Conservation (phyloP, 495 filamentous ascomycete species). For the Sabuloglossum arenarium region DNA sequence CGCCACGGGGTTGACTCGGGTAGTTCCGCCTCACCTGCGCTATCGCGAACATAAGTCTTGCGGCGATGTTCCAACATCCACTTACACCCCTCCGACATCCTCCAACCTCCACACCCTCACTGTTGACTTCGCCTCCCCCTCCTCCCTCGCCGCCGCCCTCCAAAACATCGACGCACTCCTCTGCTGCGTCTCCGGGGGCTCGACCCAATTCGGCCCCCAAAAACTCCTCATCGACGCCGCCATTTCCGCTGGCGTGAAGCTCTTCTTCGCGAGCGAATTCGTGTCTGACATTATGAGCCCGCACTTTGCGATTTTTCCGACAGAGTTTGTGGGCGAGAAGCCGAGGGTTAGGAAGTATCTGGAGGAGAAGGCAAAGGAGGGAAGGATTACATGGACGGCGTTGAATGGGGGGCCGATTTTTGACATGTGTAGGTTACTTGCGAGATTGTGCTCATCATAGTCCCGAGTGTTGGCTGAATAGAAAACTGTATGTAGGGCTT, state of each 20-base stretch:
- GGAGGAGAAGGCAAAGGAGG: background rate
- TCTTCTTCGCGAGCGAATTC: slow-evolving; percentile 12
- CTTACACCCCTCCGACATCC: background rate
- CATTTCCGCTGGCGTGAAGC: slow-evolving; percentile 10
- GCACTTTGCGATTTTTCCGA: slow-evolving; percentile 2
- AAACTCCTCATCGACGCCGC: slow-evolving; percentile 11
- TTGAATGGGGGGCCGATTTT: slow-evolving; percentile 13
- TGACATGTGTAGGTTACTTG: slow-evolving; percentile 12
- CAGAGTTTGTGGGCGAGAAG: slow-evolving; percentile 7
- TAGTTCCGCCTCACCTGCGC: too few species aligned
- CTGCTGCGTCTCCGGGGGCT: slow-evolving; percentile 7
- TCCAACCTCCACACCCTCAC: background rate
- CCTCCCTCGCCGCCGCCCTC: slow-evolving; percentile 7
- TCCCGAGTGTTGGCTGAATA: too few species aligned
- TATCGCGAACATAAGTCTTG: too few species aligned
- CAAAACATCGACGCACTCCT: slow-evolving; percentile 7
- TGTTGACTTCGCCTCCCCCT: slow-evolving; percentile 8
- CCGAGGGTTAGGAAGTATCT: background rate
- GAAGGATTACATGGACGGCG: slow-evolving; percentile 7
- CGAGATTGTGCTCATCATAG: too few species aligned
- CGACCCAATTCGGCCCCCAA: slow-evolving; percentile 3
- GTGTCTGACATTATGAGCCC: slow-evolving; percentile 1
- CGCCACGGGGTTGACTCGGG: too few species aligned
- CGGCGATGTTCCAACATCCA: too few species aligned
- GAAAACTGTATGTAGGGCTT: too few species aligned